These are phyloP conservation scores for Phytophthora nicotianae DNA, from an alignment of 352 stramenopile species.

Conservation along the genomic window DNA sequence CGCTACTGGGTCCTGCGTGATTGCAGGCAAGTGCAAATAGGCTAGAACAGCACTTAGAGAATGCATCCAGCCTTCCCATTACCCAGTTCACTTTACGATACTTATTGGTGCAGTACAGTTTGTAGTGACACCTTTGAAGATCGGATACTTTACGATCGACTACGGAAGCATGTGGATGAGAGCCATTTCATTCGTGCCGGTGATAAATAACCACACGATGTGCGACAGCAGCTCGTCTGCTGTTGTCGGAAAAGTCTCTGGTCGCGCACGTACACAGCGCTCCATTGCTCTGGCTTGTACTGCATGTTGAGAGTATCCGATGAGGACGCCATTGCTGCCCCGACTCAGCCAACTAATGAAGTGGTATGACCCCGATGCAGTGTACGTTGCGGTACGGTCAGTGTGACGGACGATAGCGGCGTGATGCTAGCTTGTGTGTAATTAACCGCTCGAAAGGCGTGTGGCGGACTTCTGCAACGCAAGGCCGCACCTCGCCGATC, in stretches of 20 bases:
- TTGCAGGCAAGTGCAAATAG: not conserved
- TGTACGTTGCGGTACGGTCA: conserved; percentile 7
- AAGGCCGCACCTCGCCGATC: conserved; percentile 11
- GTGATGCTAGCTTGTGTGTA: conserved; percentile 1
- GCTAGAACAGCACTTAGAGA: conserved; percentile 6
- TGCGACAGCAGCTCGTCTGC: not conserved
- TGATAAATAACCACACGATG: conserved; percentile 11
- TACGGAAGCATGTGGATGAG: not conserved
- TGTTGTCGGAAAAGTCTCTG: conserved; percentile 20
- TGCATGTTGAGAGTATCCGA: conserved; percentile 12
- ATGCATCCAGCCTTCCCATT: not conserved
- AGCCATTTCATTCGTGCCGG: conserved; percentile 27
- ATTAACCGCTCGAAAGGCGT: conserved; percentile 18
- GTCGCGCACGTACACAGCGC: not conserved
- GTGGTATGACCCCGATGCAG: conserved; percentile 3
- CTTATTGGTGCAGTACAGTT: not conserved
- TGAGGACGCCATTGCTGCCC: not conserved
- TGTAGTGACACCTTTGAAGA: conserved; percentile 17
- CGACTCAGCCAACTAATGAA: conserved; percentile 16
- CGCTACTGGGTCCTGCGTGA: conserved; percentile 41
- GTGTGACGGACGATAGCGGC: conserved; percentile 12
- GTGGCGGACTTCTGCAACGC: conserved; percentile 5
- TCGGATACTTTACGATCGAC: conserved; percentile 25
- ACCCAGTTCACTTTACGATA: not conserved
- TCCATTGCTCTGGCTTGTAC: conserved; percentile 8